A percentile compares a stretch with the other conserved stretches of the same genome.
phyloP scores from a whole-genome alignment of 2,329 filamentous ascomycete genomes.

The Scleromitrula shiraiana region DNA sequence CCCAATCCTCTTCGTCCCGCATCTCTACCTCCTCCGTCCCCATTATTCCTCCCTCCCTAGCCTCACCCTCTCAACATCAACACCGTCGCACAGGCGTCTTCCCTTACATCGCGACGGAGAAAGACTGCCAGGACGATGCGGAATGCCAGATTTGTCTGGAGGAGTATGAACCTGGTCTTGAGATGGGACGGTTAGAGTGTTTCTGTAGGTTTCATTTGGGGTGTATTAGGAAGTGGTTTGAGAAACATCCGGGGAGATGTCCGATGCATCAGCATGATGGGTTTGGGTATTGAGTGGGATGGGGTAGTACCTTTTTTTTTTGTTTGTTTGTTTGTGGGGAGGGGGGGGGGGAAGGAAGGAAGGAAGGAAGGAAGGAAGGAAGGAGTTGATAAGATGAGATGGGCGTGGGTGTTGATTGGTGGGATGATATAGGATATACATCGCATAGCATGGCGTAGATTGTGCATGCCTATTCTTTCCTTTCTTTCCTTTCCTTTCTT shows the following conservation, averaged over 20 bases:
- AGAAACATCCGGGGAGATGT: constrained; percentile 53
- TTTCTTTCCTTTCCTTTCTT: too few relatives aligned
- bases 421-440: background rate
- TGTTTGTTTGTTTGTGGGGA: background rate
- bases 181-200: constrained; percentile 60
- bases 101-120: constrained; percentile 56
- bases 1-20: constrained; percentile 18
- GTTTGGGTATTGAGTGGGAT: constrained; percentile 6
- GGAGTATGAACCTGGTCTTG: constrained; percentile 53
- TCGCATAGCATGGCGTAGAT: too few relatives aligned
- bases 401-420: background rate
- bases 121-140: constrained; percentile 59
- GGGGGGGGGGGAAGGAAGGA: constrained; percentile 12
- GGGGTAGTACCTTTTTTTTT: background rate
- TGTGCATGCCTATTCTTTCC: too few relatives aligned
- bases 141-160: constrained; percentile 63
- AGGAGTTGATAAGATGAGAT: background rate
- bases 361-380: constrained; percentile 49
- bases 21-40: constrained; percentile 10
- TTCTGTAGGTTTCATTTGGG: constrained; percentile 55
- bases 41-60: constrained; percentile 25
- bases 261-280: constrained; percentile 53
- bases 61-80: background rate
- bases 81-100: constrained; percentile 51
- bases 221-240: constrained; percentile 57